A percentile compares a stretch with the other conserved stretches of the same genome.
phyloP scores from a whole-genome alignment of 176 grass and related monocot genomes.

The Paspalum notatum region DNA sequence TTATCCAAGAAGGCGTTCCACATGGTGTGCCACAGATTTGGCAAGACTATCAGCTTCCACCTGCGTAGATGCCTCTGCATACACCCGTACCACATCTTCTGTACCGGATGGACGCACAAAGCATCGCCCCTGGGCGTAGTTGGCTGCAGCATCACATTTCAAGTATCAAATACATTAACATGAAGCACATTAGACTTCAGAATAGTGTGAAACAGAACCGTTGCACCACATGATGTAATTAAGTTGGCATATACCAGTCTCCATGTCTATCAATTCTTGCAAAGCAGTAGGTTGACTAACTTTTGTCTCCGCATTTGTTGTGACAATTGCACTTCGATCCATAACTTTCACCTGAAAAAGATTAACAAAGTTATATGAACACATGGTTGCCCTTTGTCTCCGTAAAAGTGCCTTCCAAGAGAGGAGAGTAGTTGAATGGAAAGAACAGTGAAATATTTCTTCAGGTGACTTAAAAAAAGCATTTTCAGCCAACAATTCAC shows the following conservation, averaged over 20 bases:
- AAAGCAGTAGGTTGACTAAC: slow-evolving; percentile 68
- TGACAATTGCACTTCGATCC: slow-evolving; percentile 69
- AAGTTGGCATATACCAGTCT: slow-evolving; percentile 50
- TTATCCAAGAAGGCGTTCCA: slow-evolving; percentile 63
- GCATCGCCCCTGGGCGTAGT: slow-evolving; percentile 70
- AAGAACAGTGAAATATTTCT: not conserved
- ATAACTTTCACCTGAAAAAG: slow-evolving; percentile 80
- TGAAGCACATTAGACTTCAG: not conserved
- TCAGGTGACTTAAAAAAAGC: not conserved
- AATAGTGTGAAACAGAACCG: not conserved
- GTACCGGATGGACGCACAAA: slow-evolving; percentile 89
- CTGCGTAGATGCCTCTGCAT: slow-evolving; percentile 76
- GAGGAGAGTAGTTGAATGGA: not conserved
- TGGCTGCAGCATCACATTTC: slow-evolving; percentile 48
- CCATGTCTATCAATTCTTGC: slow-evolving; percentile 81
- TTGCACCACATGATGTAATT: too few relatives aligned
- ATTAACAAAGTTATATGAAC: not conserved
- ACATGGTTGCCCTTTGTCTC: not conserved
- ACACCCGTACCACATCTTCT: slow-evolving; percentile 87
- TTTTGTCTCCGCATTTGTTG: slow-evolving; percentile 73
- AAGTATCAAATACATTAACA: slow-evolving; percentile 2
- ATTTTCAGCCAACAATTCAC: not conserved
- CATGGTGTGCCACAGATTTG: slow-evolving; percentile 60
- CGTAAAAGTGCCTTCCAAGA: not conserved
- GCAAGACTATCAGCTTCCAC: slow-evolving; percentile 75